A percentile compares a stretch with the other conserved stretches of the same genome.
Evolutionary conservation across 2,329 filamentous ascomycete genomes (phyloP).

Genomic region (Neophaeococcomyces mojaviensis): DNA sequence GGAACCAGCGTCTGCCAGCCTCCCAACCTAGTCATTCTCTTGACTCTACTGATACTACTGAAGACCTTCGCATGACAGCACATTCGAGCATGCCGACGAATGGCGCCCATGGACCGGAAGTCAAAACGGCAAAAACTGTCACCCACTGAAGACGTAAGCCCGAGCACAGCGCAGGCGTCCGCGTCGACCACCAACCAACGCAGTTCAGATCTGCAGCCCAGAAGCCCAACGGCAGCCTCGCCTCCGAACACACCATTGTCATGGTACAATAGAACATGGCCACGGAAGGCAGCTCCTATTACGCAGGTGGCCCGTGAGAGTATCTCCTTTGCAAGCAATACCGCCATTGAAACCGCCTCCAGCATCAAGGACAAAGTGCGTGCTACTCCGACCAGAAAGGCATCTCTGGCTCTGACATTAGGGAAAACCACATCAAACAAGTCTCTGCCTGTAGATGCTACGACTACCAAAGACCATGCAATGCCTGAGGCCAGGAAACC

Average conservation of each 20-base stretch:
- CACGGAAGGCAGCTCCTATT: constrained; percentile 40
- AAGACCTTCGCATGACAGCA: too few species aligned
- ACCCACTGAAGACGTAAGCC: constrained; percentile 9
- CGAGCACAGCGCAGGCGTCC: constrained; percentile 8
- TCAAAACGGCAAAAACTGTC: constrained; percentile 23
- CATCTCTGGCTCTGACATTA: constrained; percentile 36
- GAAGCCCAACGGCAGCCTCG: neutral
- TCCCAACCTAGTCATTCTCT: neutral
- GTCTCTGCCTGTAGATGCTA: constrained; percentile 38
- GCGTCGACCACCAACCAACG: neutral
- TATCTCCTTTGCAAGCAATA: constrained; percentile 37
- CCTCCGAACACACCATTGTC: constrained; percentile 1
- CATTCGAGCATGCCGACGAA: constrained; percentile 1
- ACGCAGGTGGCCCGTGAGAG: constrained; percentile 45
- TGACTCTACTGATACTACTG: too few species aligned
- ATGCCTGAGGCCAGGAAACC: constrained; percentile 24
- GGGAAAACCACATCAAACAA: constrained; percentile 34
- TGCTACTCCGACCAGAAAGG: constrained; percentile 23
- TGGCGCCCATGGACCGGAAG: constrained; percentile 19
- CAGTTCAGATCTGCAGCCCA: too few species aligned
- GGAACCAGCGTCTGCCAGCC: neutral
- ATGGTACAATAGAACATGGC: constrained; percentile 43
- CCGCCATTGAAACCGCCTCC: constrained; percentile 30
- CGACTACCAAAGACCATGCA: constrained; percentile 40
- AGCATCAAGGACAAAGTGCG: constrained; percentile 23